Evolutionary conservation across 2,329 filamentous ascomycete species (phyloP).

Genomic region (Diaporthe amygdali): DNA sequence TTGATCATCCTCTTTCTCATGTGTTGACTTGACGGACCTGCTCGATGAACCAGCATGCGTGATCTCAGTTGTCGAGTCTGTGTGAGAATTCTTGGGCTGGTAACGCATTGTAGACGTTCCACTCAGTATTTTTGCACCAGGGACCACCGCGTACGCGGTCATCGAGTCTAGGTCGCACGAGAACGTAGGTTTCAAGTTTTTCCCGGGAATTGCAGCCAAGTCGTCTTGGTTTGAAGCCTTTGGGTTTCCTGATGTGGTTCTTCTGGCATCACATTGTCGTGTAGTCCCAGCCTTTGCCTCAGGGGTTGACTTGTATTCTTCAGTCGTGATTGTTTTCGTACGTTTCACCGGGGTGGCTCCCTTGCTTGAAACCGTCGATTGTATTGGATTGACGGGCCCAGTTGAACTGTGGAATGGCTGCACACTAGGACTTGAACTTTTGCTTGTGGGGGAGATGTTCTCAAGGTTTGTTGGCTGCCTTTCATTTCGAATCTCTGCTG

Average conservation of each 20-base stretch:
- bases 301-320: not conserved
- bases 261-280: not conserved
- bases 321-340: not conserved
- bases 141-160: slow-evolving; percentile 5
- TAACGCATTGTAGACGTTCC: slow-evolving; percentile 22
- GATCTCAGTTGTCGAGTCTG: not conserved
- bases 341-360: not conserved
- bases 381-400: not conserved
- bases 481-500: not conserved
- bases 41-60: not conserved
- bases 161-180: slow-evolving; percentile 6
- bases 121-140: slow-evolving; percentile 19
- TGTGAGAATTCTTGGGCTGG: slow-evolving; percentile 9
- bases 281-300: not conserved
- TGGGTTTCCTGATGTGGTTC: not conserved
- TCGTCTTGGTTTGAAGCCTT: not conserved
- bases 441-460: not conserved
- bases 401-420: not conserved
- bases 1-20: not conserved
- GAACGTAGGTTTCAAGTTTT: not conserved
- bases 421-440: not conserved
- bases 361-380: not conserved
- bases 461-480: not conserved
- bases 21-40: not conserved
- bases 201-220: not conserved